Evolutionary conservation across 768 basidiomycete genomes (phyloP), one percentile per base, ranked within the genome.

Genomic region (Chiua virens): DNA sequence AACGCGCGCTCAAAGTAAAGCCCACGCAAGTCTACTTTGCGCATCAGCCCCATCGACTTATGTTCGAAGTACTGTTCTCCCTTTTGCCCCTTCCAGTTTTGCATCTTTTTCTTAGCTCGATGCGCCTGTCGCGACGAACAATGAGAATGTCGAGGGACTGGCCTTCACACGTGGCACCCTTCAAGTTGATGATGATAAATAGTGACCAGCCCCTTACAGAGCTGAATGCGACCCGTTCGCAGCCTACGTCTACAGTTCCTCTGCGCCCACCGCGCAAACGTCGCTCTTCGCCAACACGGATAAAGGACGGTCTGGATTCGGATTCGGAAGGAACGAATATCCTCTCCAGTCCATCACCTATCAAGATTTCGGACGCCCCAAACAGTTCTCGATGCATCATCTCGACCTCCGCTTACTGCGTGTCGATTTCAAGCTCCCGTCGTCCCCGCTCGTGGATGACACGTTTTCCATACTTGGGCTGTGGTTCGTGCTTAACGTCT

Each of bases 1-100:
- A 83, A 60, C 72, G 71, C 45, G 77, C 74, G 43, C 61, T 82
- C 53, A 79, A 78, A 57, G 72, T 64, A 2, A 68, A 74, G 37
- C 77, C 41, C 50, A 20, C 54, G 8, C 18, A 57, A 49, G 35
- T 45, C 57, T 18, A 15, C 45, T 15, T 36, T 44, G 45, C 54
- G 59, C 20, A 23, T 38, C 51, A 52, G 57, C 32, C 20, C 35
- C 44, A 39, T 55, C 46, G 58, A 54, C 61, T 7, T 58, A 57
- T 23, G 59, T 55, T 45, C 61, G 49, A 46, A 64, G 54, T 30
- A 39, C 52, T 21, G 45, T 67, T 15, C 40, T 55, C 20, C n/a
- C 50, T 8, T 49, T 59, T 32, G 49, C 49, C 34, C 52, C 45
- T 34, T 54, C 68, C 18, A 35, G 9, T 8, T 50, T 63, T 35